phyloP scores from a whole-genome alignment of 441 rosid species.

The Pelargonium citronellum region DNA sequence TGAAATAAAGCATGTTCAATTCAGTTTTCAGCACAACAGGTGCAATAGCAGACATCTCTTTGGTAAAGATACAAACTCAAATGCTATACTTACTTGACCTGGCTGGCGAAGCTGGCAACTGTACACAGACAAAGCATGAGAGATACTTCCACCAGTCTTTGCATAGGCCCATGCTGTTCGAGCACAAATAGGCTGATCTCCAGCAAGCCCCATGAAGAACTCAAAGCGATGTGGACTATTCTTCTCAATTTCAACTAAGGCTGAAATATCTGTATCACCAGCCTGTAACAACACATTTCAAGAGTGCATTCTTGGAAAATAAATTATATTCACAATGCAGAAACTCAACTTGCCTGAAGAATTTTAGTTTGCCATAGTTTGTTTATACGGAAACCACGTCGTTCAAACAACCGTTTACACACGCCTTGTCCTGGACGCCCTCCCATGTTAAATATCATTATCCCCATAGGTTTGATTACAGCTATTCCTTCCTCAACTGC shows the following conservation, averaged over 20 bases:
- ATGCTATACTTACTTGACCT: constrained; percentile 45
- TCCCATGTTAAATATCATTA: constrained; percentile 97
- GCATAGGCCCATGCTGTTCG: constrained; percentile 99
- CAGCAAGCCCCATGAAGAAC: constrained; percentile 94
- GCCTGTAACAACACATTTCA: constrained; percentile 56
- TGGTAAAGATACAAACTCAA: constrained; percentile 12
- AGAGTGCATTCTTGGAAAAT: constrained; percentile 11
- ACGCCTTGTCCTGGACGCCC: constrained; percentile 98
- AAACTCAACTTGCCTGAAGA: constrained; percentile 52
- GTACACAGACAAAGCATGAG: constrained; percentile 95
- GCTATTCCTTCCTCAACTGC: constrained; percentile 98
- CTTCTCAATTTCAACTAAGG: constrained; percentile 95
- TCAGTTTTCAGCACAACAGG: background rate
- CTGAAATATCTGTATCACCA: constrained; percentile 89
- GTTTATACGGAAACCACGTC: constrained; percentile 73
- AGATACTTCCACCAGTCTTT: constrained; percentile 81
- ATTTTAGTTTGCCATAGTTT: constrained; percentile 95
- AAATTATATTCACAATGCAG: background rate
- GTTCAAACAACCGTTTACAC: constrained; percentile 88
- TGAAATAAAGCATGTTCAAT: constrained; percentile 14
- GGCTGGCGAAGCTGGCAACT: constrained; percentile 96
- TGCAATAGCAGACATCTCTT: constrained; percentile 12
- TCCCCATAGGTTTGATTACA: constrained; percentile 82
- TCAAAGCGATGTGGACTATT: constrained; percentile 96
- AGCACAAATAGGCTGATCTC: constrained; percentile 93